Base-by-base conservation (phyloP, 2,329 filamentous ascomycete genomes). In the Lomentospora prolificans region DNA sequence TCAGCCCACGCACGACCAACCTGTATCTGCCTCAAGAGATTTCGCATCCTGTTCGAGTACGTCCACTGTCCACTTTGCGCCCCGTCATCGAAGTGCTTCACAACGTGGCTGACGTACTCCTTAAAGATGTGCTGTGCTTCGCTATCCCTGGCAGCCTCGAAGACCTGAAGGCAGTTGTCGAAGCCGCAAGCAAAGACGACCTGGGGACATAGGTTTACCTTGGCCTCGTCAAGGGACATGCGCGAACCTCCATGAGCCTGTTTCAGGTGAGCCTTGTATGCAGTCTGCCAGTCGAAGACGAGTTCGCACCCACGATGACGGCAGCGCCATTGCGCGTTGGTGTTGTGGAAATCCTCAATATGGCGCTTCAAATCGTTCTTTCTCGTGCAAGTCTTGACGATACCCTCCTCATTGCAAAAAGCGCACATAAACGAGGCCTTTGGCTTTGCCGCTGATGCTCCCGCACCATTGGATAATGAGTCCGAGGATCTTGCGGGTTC, bases 181-280 rank as follows among this genome's bases (percentile, higher is more conserved):
- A 76, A 77, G 9, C 75, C 75, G 58, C 75, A 77, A 17, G 73
- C 75, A 58, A 76, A 77, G 22, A 77, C 70, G 3, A 73, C 70
- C 59, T 76, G 75, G 1, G 71, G 70, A 57, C 74, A 76, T 4
- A 76, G 63, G 25, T 67, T 69, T 39, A 74, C 67, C 60, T 70
- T 73, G 60, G 70, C 71, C 33, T 74, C 70, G 55, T 72, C 70
- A 22, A 73, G 65, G 12, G 66, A 67, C 66, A 72, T 70, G 14
- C 70, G 66, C 2, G 69, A 70, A 24, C 72, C 72, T 50, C 71
- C 69, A 55, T 77, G 74, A 4, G 65, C 69, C 25, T 69, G 67
- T 60, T 75, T 76, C 48, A 76, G 63, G 58, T 77, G 75, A 3
- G 69, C 69, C 60, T 75, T 73, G 65, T 76, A 76, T 14, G 72